Percentiles rank a stretch among this genome's conserved stretches.
These are phyloP conservation scores for Aspergillus diversus DNA, from an alignment of 495 filamentous ascomycete genomes.

Conservation along the genomic window DNA sequence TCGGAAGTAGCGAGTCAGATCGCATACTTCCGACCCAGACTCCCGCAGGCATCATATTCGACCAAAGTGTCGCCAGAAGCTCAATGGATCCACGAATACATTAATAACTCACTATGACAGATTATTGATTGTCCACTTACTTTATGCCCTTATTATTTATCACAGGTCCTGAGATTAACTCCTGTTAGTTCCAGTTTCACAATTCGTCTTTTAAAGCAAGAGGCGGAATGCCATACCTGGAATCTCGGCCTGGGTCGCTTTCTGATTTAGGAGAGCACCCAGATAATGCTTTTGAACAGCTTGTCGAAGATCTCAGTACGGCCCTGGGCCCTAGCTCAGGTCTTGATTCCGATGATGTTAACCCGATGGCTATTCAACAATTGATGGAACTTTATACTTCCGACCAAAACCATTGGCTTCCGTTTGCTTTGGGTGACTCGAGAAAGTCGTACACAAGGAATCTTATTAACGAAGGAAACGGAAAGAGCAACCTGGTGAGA, in stretches of 20 bases:
- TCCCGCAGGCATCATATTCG: no score
- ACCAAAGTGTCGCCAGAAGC: no score
- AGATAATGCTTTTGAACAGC: slow-evolving; percentile 63
- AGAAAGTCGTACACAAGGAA: slow-evolving; percentile 80
- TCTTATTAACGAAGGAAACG: slow-evolving; percentile 87
- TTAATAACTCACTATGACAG: no score
- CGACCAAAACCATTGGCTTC: slow-evolving; percentile 67
- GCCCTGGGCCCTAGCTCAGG: slow-evolving; percentile 78
- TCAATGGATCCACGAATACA: no score
- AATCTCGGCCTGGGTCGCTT: slow-evolving; percentile 19
- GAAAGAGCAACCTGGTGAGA: slow-evolving; percentile 82
- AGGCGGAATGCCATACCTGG: slow-evolving; percentile 42
- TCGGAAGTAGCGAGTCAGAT: slow-evolving; percentile 10
- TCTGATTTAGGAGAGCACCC: slow-evolving; percentile 14
- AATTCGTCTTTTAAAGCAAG: not conserved
- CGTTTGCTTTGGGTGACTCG: slow-evolving; percentile 68
- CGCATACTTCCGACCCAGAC: no score
- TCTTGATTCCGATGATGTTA: slow-evolving; percentile 76
- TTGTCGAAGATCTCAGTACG: slow-evolving; percentile 71
- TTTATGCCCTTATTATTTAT: not conserved
- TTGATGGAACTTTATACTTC: slow-evolving; percentile 76
- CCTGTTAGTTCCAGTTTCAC: no score
- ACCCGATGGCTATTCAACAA: slow-evolving; percentile 65
- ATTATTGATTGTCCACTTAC: not conserved
- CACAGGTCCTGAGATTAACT: no score